Percentiles rank a stretch among this genome's conserved stretches.
Conservation (phyloP, 495 filamentous ascomycete genomes). For the Copromyces sp. region DNA sequence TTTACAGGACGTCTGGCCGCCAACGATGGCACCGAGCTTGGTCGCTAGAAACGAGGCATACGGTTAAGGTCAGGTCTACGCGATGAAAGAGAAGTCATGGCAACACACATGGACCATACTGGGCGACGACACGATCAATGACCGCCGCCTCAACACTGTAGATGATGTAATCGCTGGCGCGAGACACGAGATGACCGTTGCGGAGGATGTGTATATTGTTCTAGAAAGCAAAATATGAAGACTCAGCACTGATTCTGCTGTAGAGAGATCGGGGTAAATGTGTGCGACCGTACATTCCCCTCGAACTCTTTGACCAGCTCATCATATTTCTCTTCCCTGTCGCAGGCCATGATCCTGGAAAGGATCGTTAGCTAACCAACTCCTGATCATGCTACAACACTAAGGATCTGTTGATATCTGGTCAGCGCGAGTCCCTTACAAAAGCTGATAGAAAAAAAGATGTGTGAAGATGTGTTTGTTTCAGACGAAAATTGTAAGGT, state of each 20-base stretch:
- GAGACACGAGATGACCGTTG: conserved; percentile 91
- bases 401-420: conserved; percentile 1
- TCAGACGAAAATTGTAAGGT: conserved; percentile 91
- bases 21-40: conserved; percentile 85
- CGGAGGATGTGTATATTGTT: conserved; percentile 65
- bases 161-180: conserved; percentile 91
- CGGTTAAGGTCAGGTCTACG: conserved; percentile 7
- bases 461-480: conserved; percentile 9
- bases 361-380: conserved; percentile 1
- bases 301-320: conserved; percentile 66
- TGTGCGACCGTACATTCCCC: conserved; percentile 46
- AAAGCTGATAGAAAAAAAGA: conserved; percentile 4
- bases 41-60: conserved; percentile 50
- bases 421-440: conserved; percentile 13
- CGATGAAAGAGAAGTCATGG: conserved; percentile 5
- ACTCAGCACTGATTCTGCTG: conserved; percentile 46
- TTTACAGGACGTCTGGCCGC: conserved; percentile 97
- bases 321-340: conserved; percentile 75
- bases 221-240: conserved; percentile 33
- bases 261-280: conserved; percentile 18
- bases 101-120: conserved; percentile 82
- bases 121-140: conserved; percentile 72
- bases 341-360: conserved; percentile 85
- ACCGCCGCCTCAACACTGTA: conserved; percentile 93
- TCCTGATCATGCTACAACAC: conserved; percentile 4